Evolutionary conservation across 2,329 filamentous ascomycete species (phyloP), one percentile per base, ranked within the genome.

Genomic region (Zymoseptoria ardabiliae): DNA sequence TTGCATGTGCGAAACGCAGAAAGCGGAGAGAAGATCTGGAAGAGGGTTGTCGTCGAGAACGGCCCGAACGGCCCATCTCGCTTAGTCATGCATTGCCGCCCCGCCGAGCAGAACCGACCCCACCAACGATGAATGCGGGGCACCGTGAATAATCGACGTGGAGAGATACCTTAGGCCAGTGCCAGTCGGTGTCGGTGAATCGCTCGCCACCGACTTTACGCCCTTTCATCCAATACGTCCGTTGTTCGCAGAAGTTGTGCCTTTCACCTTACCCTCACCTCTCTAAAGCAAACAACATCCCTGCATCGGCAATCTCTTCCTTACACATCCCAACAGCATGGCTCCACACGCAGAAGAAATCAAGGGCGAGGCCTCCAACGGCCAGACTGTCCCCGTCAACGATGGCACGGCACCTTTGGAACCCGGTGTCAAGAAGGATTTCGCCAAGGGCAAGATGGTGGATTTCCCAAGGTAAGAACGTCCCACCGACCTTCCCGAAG

Each of bases 301-400:
- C 35, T n/a, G 35, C 35, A 13, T 4, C 13, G 35, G 13, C 50
- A 53, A 30, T 7, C 3, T 53, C 51, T n/a, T n/a, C n/a, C n/a
- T n/a, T 25, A 19, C 51, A 28, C 8, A 30, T 53, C 28, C 20
- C 20, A 19, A 56, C 53, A 61, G 11, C 11, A 72, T 72, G 71
- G 69, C 71, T 58, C 71, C 71, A 19, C 70, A 72, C 63, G 69
- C 70, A 63, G 65, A 69, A 58, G 63, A 66, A 45, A 56, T 50
- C 8, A 52, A 52, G 2, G 67, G 60, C 30, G 50, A 60, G n/a
- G 60, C 66, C 19, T 56, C 64, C 56, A 65, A 70, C 57, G 70
- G 70, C 59, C 49, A 66, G 23, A 63, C 53, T 5, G 66, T 65
- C n/a, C 65, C 68, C 20, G 68, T 69, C 19, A 72, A 70, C 60